Conservation (phyloP, 2,329 filamentous ascomycete genomes). For the Pseudogymnoascus sp. region DNA sequence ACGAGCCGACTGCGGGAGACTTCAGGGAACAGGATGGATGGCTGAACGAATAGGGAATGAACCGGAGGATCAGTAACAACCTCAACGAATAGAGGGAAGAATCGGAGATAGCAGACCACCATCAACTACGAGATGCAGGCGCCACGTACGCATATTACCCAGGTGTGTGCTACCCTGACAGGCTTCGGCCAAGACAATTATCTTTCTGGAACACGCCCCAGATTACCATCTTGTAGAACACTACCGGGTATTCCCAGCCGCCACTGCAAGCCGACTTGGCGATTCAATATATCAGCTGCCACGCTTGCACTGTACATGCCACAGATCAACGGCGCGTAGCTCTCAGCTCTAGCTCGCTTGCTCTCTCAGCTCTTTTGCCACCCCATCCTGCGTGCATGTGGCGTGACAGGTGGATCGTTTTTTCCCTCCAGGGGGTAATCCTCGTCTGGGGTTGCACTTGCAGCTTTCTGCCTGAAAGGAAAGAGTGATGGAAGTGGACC, state of each 20-base stretch:
- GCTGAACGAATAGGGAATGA: not conserved
- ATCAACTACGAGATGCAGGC: not conserved
- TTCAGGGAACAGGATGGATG: not conserved
- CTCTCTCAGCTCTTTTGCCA: not conserved
- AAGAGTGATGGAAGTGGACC: not conserved
- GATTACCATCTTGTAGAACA: not conserved
- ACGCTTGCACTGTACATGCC: not conserved
- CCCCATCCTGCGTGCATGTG: not conserved
- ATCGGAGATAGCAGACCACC: not conserved
- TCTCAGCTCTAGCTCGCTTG: not conserved
- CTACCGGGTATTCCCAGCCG: not conserved
- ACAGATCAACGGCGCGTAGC: not conserved
- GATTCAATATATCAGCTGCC: not conserved
- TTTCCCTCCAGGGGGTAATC: not conserved
- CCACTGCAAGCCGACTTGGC: not conserved
- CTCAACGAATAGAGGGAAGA: not conserved
- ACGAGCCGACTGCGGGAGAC: not conserved
- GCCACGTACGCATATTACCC: not conserved
- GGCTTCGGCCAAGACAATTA: not conserved
- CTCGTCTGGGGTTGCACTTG: not conserved
- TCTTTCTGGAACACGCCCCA: not conserved
- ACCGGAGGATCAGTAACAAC: not conserved
- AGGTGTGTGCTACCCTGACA: not conserved
- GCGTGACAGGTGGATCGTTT: not conserved
- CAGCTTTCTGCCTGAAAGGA: not conserved